Evolutionary conservation across 768 basidiomycete species (phyloP).

Genomic region (Psilocybe cyanescens): DNA sequence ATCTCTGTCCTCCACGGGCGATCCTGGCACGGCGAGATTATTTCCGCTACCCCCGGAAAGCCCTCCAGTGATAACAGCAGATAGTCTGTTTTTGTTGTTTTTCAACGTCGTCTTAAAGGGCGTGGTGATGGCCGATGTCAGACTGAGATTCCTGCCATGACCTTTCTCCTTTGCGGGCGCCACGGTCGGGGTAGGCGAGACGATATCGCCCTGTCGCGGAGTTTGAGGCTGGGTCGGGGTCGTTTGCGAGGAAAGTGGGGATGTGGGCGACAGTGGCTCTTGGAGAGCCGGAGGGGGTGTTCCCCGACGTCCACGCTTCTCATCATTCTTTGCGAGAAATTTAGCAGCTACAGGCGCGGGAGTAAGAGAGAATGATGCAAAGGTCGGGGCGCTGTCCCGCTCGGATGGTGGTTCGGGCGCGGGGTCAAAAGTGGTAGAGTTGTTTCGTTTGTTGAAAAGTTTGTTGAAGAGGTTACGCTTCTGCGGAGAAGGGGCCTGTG

Average conservation of each 20-base stretch:
- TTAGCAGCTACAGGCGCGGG: constrained; percentile 21
- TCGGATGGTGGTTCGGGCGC: background rate
- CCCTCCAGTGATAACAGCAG: constrained; percentile 18
- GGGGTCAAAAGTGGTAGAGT: constrained; percentile 6
- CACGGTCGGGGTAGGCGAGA: constrained; percentile 22
- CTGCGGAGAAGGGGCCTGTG: constrained; percentile 31
- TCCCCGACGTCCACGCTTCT: constrained; percentile 7
- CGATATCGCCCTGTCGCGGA: constrained; percentile 16
- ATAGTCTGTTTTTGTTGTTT: constrained; percentile 29
- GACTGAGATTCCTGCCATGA: constrained; percentile 29
- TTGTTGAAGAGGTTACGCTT: constrained; percentile 72
- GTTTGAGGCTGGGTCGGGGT: constrained; percentile 20
- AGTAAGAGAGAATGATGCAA: constrained; percentile 20
- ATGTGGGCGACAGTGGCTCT: constrained; percentile 17
- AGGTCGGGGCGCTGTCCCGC: constrained; percentile 7
- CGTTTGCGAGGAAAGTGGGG: constrained; percentile 19
- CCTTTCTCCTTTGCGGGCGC: constrained; percentile 24
- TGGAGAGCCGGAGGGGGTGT: constrained; percentile 11
- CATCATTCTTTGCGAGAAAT: constrained; percentile 6
- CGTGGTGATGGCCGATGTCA: constrained; percentile 26
- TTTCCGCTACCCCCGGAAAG: background rate
- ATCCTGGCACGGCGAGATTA: background rate
- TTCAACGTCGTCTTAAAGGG: constrained; percentile 31
- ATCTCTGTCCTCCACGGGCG: constrained; percentile 1
- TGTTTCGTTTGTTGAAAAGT: constrained; percentile 64